These are phyloP conservation scores for Coniochaeta sp. DNA, from an alignment of 2,329 filamentous ascomycete genomes.

Conservation along the genomic window DNA sequence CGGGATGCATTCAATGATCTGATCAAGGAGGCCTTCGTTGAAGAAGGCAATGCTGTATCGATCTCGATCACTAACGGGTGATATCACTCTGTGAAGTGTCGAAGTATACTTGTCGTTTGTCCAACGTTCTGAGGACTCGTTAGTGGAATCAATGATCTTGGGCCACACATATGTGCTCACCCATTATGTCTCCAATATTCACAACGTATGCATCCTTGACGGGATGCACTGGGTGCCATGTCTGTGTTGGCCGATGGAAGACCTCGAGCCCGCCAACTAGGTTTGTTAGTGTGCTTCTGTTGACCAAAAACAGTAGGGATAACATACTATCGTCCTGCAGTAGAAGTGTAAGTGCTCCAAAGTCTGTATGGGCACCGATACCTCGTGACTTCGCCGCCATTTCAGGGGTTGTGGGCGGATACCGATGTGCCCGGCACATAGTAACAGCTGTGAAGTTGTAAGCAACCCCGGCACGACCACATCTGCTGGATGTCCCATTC, in stretches of 20 bases:
- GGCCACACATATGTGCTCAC: background rate
- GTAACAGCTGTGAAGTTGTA: conserved; percentile 10
- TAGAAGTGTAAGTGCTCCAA: conserved; percentile 17
- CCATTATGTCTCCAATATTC: conserved; percentile 21
- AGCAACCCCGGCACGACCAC: background rate
- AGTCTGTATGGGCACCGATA: conserved; percentile 15
- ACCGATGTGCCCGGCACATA: conserved; percentile 15
- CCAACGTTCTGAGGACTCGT: conserved; percentile 14
- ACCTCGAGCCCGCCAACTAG: conserved; percentile 11
- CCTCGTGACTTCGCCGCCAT: conserved; percentile 6
- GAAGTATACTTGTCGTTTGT: conserved; percentile 20
- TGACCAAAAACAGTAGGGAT: background rate
- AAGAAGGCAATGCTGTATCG: conserved; percentile 24
- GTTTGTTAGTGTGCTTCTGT: background rate
- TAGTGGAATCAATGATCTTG: background rate
- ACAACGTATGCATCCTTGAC: conserved; percentile 15
- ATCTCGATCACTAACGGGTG: conserved; percentile 14
- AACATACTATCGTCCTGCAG: conserved; percentile 15
- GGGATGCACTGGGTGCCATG: conserved; percentile 8
- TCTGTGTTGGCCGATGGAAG: conserved; percentile 6
- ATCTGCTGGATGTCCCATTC: background rate
- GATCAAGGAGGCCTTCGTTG: conserved; percentile 22
- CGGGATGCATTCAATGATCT: conserved; percentile 25
- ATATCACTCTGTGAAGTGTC: conserved; percentile 21
- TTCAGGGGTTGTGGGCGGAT: conserved; percentile 10